These are phyloP conservation scores for Oryza glumipatula DNA, from an alignment of 176 grass and related monocot species.

Conservation along the genomic window DNA sequence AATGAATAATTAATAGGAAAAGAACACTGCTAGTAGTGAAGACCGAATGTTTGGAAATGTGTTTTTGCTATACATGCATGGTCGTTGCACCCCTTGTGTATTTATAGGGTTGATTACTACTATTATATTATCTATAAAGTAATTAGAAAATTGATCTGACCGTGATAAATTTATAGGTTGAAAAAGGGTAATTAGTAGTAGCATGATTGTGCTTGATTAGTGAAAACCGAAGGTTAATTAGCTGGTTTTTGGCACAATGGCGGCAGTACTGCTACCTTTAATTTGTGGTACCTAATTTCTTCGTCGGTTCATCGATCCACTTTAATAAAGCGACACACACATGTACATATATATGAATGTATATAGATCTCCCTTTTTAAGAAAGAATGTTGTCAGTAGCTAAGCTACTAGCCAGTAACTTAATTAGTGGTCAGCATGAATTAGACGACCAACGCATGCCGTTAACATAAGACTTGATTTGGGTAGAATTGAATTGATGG, in stretches of 20 bases:
- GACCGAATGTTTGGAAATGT: no score
- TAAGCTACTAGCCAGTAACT: neutral
- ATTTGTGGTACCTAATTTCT: neutral
- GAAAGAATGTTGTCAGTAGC: neutral
- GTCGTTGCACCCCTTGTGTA: neutral
- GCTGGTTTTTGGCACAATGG: neutral
- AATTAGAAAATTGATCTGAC: neutral
- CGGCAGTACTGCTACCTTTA: neutral
- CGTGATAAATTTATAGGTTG: neutral
- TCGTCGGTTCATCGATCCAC: neutral
- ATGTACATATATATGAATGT: neutral
- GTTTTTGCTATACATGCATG: no score
- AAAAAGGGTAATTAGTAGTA: neutral
- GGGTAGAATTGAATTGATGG: neutral
- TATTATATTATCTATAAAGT: neutral
- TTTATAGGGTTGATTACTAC: neutral
- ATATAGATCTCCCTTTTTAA: neutral
- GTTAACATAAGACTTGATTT: neutral
- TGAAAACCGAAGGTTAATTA: neutral
- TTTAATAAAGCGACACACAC: neutral
- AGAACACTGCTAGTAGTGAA: no score
- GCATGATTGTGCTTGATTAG: neutral
- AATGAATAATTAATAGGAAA: neutral
- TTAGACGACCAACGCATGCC: neutral
- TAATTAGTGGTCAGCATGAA: neutral